Evolutionary conservation across 495 filamentous ascomycete species (phyloP).

Genomic region (Podospora appendiculata): DNA sequence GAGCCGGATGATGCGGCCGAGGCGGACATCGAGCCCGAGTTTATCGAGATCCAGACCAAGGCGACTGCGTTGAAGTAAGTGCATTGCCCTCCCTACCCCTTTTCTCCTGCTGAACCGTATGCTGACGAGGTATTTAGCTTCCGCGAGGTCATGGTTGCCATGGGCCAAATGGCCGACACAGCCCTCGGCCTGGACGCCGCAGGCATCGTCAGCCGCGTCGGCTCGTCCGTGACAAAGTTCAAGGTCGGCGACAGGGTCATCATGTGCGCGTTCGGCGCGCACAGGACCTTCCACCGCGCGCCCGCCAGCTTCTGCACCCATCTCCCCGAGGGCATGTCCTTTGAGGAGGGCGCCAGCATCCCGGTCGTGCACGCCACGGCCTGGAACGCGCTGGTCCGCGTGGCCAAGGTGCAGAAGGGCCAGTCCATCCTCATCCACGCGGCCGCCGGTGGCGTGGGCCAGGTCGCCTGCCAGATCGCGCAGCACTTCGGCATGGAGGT

Average conservation of each 20-base stretch:
- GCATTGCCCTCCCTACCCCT: no score
- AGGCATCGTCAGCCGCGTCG: neutral
- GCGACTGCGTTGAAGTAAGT: no score
- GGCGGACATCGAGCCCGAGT: no score
- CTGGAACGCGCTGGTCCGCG: neutral
- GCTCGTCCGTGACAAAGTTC: neutral
- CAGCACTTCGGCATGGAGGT: slow-evolving; percentile 43
- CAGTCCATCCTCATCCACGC: neutral
- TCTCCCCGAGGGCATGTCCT: neutral
- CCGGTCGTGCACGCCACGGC: neutral
- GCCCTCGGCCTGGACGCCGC: neutral
- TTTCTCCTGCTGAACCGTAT: no score
- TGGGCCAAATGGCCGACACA: neutral
- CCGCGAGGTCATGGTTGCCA: neutral
- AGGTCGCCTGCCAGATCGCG: slow-evolving; percentile 42
- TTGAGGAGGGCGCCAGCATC: neutral
- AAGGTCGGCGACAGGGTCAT: neutral
- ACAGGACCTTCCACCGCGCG: neutral
- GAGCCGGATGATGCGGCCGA: no score
- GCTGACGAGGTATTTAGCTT: neutral
- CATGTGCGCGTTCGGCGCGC: no score
- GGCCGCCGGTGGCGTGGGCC: slow-evolving; percentile 32
- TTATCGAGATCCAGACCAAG: no score
- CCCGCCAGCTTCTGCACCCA: neutral
- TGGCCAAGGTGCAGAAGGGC: neutral